Evolutionary conservation across 345 rosid genomes (phyloP), one percentile per base, ranked within the genome.

Genomic region (Jatropha curcas): DNA sequence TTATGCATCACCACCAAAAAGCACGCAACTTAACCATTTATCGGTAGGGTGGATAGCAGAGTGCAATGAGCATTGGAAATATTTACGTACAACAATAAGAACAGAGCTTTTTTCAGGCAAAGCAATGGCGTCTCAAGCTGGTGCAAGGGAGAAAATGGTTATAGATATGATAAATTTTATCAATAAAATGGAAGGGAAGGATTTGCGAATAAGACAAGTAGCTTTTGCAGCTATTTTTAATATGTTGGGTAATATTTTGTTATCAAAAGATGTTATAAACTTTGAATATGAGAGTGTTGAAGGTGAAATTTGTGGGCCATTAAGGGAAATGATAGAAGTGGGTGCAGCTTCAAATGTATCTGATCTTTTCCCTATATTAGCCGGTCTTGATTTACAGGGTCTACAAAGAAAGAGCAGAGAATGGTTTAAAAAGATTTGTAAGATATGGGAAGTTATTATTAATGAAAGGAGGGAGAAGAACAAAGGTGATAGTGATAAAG

Each of bases 291-390:
- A 74, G 53, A 56, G 57, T 25, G 59, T 39, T 13, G 70, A 46
- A 20, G 81, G 76, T 16, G 81, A 72, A 58, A 66, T 77, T 41
- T 65, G 74, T 45, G 48, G n/a, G 14, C 60, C 75, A 14, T 37
- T 74, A 27, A 45, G 71, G 48, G 60, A 74, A 13, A 71, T 80
- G 19, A 28, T 68, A 25, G 60, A 35, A 24, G 31, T 71, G 25
- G 86, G 63, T 20, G 61, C 70, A 12, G 61, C 73, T 27, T 81
- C 82, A 28, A 83, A 83, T 67, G 12, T 83, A 3, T 77, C 86
- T 6, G 86, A 79, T 43, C 71, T 68, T 63, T 83, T 70, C 53
- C 83, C 83, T 0, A 39, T 68, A 8, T 56, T 83, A 17, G 60
- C 71, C 37, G 30, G 28, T 17, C 25, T 79, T 20, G 82, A 82